Evolutionary conservation across 176 grass and related monocot species (phyloP).

Genomic region (sorghum (Sorghum bicolor)): Sorghum_bicolor_NCBIv3 NC_012872.2:59718001-59718500

Average conservation of each 20-base stretch:
- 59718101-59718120: slow-evolving; percentile 24
- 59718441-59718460: slow-evolving; percentile 22
- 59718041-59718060: slow-evolving; percentile 34
- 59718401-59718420: slow-evolving; percentile 98
- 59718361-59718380: slow-evolving; percentile 33
- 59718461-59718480: slow-evolving; percentile 32
- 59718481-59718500: slow-evolving; percentile 45
- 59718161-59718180: slow-evolving; percentile 97
- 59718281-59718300: background rate
- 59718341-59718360: slow-evolving; percentile 13
- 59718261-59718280: slow-evolving; percentile 1
- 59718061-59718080: background rate
- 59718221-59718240: slow-evolving; percentile 65
- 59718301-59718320: background rate
- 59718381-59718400: slow-evolving; percentile 93
- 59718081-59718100: slow-evolving; percentile 11
- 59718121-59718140: slow-evolving; percentile 36
- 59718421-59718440: slow-evolving; percentile 26
- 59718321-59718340: background rate
- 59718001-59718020: slow-evolving; percentile 66
- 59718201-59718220: slow-evolving; percentile 77
- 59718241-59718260: slow-evolving; percentile 5
- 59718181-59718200: slow-evolving; percentile 78
- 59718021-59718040: slow-evolving; percentile 86
- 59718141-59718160: slow-evolving; percentile 90